phyloP scores from a whole-genome alignment of 1,284 basidiomycete genomes.

The Caloboletus inedulis region DNA sequence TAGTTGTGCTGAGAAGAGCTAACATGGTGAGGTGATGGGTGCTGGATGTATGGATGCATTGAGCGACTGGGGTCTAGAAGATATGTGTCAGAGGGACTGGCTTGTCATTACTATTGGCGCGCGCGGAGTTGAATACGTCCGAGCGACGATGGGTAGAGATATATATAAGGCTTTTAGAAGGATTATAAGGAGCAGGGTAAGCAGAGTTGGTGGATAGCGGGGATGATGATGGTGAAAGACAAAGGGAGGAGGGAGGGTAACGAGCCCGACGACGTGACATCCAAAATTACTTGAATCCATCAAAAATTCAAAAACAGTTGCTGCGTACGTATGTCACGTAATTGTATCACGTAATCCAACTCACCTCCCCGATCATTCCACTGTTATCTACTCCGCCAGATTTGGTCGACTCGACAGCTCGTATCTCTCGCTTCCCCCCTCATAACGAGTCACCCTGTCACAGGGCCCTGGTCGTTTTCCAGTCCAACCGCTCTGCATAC shows the following conservation, averaged over 20 bases:
- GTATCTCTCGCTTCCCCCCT: conserved; percentile 10
- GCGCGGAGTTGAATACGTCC: conserved; percentile 24
- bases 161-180: conserved; percentile 23
- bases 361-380: conserved; percentile 25
- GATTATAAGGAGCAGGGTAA: conserved; percentile 29
- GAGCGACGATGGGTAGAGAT: conserved; percentile 40
- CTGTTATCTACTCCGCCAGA: conserved; percentile 14
- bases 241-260: conserved; percentile 35
- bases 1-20: conserved; percentile 36
- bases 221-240: conserved; percentile 35
- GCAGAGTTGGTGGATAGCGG: conserved; percentile 30
- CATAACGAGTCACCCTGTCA: conserved; percentile 16
- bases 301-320: conserved; percentile 37
- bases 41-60: conserved; percentile 35
- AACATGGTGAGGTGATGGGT: conserved; percentile 11
- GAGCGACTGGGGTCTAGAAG: conserved; percentile 21
- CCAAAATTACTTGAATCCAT: conserved; percentile 32
- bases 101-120: conserved; percentile 22
- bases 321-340: conserved; percentile 34
- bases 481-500: too few species aligned
- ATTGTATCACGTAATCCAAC: conserved; percentile 25
- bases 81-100: conserved; percentile 21
- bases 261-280: conserved; percentile 32
- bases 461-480: not conserved
- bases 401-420: not conserved